Evolutionary conservation across 2,329 filamentous ascomycete species (phyloP).

Genomic region (Colletotrichum sansevieriae): DNA sequence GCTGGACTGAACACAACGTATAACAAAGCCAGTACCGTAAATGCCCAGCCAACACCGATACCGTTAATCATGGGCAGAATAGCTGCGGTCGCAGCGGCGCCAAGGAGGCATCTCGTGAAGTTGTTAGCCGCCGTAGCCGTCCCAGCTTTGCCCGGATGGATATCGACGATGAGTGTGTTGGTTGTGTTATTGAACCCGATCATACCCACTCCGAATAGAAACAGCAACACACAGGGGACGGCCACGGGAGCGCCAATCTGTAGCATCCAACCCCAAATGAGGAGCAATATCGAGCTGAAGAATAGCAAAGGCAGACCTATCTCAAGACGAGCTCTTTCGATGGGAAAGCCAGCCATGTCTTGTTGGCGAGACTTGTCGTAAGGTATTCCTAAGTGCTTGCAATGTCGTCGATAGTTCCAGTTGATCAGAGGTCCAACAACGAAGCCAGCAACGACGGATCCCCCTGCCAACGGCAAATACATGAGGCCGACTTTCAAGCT

Average conservation of each 20-base stretch:
- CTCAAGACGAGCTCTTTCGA: constrained; percentile 65
- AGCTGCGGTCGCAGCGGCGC: constrained; percentile 64
- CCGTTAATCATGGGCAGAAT: constrained; percentile 65
- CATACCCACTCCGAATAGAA: constrained; percentile 61
- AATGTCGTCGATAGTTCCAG: constrained; percentile 75
- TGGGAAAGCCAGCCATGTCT: constrained; percentile 62
- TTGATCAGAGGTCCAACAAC: constrained; percentile 70
- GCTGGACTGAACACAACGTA: constrained; percentile 56
- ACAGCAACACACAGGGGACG: constrained; percentile 61
- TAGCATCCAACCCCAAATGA: constrained; percentile 67
- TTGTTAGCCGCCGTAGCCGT: constrained; percentile 70
- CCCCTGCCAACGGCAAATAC: constrained; percentile 65
- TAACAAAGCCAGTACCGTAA: constrained; percentile 60
- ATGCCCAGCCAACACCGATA: constrained; percentile 66
- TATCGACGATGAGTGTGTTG: constrained; percentile 67
- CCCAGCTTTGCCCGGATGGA: constrained; percentile 65
- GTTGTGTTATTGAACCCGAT: constrained; percentile 68
- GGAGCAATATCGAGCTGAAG: constrained; percentile 60
- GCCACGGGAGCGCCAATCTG: constrained; percentile 57
- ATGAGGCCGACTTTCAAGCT: constrained; percentile 67
- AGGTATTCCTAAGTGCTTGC: constrained; percentile 63
- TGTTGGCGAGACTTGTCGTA: constrained; percentile 66
- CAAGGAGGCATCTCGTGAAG: constrained; percentile 66
- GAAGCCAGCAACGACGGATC: constrained; percentile 61
- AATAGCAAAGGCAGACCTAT: constrained; percentile 64